phyloP scores from a whole-genome alignment of 2,329 filamentous ascomycete species.

The Coniochaeta sp. region DNA sequence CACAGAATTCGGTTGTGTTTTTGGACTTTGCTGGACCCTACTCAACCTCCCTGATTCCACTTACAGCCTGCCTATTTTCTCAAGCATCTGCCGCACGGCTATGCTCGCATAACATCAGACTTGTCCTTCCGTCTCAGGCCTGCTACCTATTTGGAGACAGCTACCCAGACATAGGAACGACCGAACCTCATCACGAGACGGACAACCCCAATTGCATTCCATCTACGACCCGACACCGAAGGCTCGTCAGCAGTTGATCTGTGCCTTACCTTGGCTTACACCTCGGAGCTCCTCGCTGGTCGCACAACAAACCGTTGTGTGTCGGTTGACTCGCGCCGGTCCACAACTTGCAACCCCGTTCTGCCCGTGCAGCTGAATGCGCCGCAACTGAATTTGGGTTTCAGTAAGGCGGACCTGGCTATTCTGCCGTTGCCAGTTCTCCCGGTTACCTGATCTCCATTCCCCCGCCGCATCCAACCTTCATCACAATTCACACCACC shows the following conservation, averaged over 20 bases:
- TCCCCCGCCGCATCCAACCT: neutral
- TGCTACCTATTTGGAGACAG: neutral
- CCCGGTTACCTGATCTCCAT: neutral
- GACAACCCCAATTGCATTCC: neutral
- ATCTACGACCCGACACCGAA: neutral
- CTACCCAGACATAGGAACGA: neutral
- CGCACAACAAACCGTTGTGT: neutral
- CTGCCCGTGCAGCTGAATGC: neutral
- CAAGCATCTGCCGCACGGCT: neutral
- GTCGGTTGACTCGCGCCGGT: neutral
- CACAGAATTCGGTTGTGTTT: neutral
- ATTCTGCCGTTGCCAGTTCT: neutral
- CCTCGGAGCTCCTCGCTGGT: neutral
- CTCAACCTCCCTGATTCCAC: neutral
- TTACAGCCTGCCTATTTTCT: neutral
- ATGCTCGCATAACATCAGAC: neutral
- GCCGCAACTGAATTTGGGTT: neutral
- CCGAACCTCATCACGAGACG: neutral
- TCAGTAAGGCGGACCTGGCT: neutral
- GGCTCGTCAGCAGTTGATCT: neutral
- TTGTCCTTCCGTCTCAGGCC: neutral
- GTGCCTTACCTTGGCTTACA: neutral
- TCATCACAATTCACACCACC: neutral
- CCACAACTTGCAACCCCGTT: neutral
- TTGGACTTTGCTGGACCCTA: neutral